Percentiles rank a stretch among this genome's conserved stretches.
Conservation (phyloP, 1,139 yeast genomes). For the Lodderomyces margitis region DNA sequence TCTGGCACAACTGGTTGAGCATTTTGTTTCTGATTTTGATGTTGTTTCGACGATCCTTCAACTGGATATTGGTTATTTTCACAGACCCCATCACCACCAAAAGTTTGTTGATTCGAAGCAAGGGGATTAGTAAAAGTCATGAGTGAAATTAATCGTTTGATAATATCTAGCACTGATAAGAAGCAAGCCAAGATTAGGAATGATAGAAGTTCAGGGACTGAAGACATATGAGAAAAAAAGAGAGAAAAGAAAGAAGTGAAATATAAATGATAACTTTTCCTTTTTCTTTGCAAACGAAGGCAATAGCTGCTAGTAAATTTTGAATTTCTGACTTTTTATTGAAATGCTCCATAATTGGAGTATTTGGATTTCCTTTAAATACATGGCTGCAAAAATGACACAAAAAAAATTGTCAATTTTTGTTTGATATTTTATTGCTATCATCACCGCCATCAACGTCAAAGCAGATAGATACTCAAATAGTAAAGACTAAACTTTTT, state of each 20-base stretch:
- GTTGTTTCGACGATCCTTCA: slow-evolving; percentile 5
- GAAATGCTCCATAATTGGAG: background rate
- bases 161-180: slow-evolving; percentile 15
- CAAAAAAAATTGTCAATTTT: too few relatives aligned
- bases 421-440: too few relatives aligned
- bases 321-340: background rate
- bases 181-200: slow-evolving; percentile 15
- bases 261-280: background rate
- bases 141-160: slow-evolving; percentile 11
- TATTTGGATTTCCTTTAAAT: too few relatives aligned
- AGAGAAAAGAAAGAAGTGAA: slow-evolving; percentile 2
- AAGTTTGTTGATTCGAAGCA: background rate
- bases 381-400: slow-evolving; percentile 6
- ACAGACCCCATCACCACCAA: background rate
- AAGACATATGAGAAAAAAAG: slow-evolving; percentile 9
- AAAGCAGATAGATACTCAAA: too few relatives aligned
- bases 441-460: too few relatives aligned
- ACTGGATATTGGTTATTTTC: background rate
- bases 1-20: slow-evolving; percentile 3
- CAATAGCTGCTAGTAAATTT: background rate
- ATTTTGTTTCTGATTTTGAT: background rate
- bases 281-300: background rate
- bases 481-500: too few relatives aligned
- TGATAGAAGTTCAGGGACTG: slow-evolving; percentile 14
- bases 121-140: slow-evolving; percentile 10